Evolutionary conservation across 495 filamentous ascomycete species (phyloP).

Genomic region (Gamarada debralockiae): DNA sequence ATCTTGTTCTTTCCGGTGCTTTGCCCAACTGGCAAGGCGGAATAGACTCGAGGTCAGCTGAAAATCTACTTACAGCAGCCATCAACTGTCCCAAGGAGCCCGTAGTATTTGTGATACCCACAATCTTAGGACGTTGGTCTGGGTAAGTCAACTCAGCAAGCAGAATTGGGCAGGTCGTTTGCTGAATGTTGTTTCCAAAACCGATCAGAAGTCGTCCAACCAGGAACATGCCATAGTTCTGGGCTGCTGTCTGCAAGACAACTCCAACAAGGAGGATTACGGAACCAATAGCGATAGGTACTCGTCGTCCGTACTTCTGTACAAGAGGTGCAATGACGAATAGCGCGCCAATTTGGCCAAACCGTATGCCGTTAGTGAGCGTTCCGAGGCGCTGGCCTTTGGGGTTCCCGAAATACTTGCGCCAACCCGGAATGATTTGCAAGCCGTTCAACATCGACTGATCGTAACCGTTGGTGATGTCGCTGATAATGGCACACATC

Average conservation of each 20-base stretch:
- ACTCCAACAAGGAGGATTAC: constrained; percentile 55
- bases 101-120: constrained; percentile 60
- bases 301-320: constrained; percentile 46
- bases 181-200: constrained; percentile 46
- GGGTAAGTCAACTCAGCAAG: constrained; percentile 51
- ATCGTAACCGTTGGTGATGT: constrained; percentile 22
- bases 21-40: no score
- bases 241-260: constrained; percentile 40
- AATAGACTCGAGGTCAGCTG: no score
- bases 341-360: constrained; percentile 53
- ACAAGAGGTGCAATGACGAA: constrained; percentile 55
- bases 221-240: constrained; percentile 37
- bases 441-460: constrained; percentile 17
- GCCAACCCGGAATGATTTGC: constrained; percentile 7
- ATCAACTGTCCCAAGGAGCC: constrained; percentile 48
- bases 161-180: constrained; percentile 48
- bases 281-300: constrained; percentile 56
- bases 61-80: no score
- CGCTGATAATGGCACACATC: constrained; percentile 17
- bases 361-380: constrained; percentile 44
- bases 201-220: constrained; percentile 37
- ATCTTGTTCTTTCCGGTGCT: no score
- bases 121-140: constrained; percentile 53
- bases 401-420: constrained; percentile 16
- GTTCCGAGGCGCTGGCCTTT: constrained; percentile 26